These are phyloP conservation scores for Sporobolus alterniflorus DNA, from an alignment of 202 grass and related monocot genomes.

Conservation along the genomic window DNA sequence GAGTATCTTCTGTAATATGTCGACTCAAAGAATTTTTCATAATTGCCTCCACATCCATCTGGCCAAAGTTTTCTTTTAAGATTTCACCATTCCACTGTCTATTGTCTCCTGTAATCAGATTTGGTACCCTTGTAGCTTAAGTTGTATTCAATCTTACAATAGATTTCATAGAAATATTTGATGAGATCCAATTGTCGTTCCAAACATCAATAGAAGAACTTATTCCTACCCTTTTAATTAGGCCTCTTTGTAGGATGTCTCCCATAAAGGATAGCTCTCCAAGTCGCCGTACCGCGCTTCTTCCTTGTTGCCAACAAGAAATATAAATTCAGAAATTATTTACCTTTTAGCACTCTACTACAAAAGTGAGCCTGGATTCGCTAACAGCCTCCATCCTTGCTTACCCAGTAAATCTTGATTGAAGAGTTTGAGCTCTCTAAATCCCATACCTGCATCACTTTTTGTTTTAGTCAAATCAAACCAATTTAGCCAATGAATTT, in stretches of 20 bases:
- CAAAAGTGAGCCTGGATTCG: neutral
- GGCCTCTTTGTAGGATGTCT: no score
- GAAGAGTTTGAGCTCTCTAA: neutral
- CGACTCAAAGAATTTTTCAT: no score
- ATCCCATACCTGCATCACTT: neutral
- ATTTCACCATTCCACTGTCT: no score
- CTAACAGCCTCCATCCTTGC: neutral
- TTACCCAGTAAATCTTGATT: neutral
- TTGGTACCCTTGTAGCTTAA: no score
- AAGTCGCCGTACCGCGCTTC: neutral
- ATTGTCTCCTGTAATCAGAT: no score
- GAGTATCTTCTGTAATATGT: no score
- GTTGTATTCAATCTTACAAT: no score
- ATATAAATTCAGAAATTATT: neutral
- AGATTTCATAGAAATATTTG: no score
- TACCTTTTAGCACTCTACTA: neutral
- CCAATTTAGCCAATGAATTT: neutral
- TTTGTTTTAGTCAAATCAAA: neutral
- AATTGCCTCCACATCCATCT: no score
- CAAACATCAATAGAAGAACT: neutral
- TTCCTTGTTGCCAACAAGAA: neutral
- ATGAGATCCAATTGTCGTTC: neutral
- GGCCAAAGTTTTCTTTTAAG: no score
- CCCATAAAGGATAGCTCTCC: neutral
- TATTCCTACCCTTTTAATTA: no score